These are phyloP conservation scores for Aspergillus udagawae DNA, from an alignment of 2,329 filamentous ascomycete genomes.

Conservation along the genomic window DNA sequence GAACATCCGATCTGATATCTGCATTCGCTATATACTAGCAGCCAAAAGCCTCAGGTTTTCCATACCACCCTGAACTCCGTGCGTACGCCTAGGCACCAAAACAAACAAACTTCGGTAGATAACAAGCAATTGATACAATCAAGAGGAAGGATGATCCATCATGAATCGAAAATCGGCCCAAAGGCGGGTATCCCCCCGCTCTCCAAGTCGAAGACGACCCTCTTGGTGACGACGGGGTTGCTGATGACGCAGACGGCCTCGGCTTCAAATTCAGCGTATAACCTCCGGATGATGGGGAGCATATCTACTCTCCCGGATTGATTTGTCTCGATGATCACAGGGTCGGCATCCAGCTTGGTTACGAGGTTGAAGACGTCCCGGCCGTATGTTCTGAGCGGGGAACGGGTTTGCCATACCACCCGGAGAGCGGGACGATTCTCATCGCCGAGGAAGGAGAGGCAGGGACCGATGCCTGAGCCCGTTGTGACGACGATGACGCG, in stretches of 20 bases:
- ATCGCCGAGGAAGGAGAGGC: slow-evolving; percentile 58
- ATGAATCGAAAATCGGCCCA: slow-evolving; percentile 71
- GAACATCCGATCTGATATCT: not conserved
- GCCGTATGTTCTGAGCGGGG: slow-evolving; percentile 62
- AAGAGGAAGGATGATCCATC: slow-evolving; percentile 6
- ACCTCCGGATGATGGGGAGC: slow-evolving; percentile 51
- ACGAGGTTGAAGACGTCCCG: slow-evolving; percentile 54
- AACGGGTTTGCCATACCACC: slow-evolving; percentile 65
- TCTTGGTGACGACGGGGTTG: slow-evolving; percentile 64
- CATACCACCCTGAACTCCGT: not conserved
- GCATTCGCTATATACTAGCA: not conserved
- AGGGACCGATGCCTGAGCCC: slow-evolving; percentile 69
- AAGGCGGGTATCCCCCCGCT: slow-evolving; percentile 62
- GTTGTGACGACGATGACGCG: slow-evolving; percentile 65
- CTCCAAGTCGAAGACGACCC: slow-evolving; percentile 67
- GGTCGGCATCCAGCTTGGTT: slow-evolving; percentile 54
- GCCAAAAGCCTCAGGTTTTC: not conserved
- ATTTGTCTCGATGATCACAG: slow-evolving; percentile 65
- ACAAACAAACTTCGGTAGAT: slow-evolving; percentile 2
- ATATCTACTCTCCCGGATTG: slow-evolving; percentile 59
- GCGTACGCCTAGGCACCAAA: not conserved
- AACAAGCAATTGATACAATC: not conserved
- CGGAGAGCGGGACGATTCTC: slow-evolving; percentile 43
- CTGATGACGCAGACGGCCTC: slow-evolving; percentile 72
- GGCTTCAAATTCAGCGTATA: slow-evolving; percentile 45